These are phyloP conservation scores for Mycena epipterygia DNA, from an alignment of 768 basidiomycete species.

Conservation along the genomic window DNA sequence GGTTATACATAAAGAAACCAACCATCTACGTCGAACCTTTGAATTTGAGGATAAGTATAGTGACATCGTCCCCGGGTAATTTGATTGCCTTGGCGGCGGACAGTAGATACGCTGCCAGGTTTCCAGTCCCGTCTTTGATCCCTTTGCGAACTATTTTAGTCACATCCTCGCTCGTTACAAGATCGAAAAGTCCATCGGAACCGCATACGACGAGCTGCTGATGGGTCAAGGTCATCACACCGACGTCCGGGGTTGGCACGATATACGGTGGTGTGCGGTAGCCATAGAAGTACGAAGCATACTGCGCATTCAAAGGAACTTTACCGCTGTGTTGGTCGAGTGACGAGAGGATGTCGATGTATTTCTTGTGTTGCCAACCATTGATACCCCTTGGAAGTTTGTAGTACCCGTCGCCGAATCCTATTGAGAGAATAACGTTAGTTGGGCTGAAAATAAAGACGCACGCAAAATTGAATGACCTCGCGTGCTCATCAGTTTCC, in stretches of 20 bases:
- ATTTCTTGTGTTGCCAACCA: constrained; percentile 46
- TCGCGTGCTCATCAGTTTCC: constrained; percentile 55
- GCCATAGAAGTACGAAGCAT: constrained; percentile 52
- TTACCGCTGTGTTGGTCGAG: constrained; percentile 47
- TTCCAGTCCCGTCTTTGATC: constrained; percentile 32
- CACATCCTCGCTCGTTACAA: constrained; percentile 62
- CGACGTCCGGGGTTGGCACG: constrained; percentile 65
- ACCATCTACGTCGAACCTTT: not conserved
- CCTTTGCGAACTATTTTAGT: constrained; percentile 54
- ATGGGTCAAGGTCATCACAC: constrained; percentile 48
- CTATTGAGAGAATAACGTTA: constrained; percentile 35
- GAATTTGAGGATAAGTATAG: constrained; percentile 42
- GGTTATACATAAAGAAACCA: too few species aligned
- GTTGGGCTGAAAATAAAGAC: not conserved
- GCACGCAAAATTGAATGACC: constrained; percentile 37
- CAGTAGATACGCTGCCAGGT: constrained; percentile 48
- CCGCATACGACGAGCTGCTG: constrained; percentile 64
- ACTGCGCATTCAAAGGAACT: constrained; percentile 52
- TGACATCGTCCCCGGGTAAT: constrained; percentile 53
- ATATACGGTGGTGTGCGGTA: constrained; percentile 74
- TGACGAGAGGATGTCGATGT: constrained; percentile 50
- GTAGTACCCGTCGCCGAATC: constrained; percentile 56
- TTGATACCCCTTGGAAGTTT: constrained; percentile 50
- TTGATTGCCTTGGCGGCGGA: constrained; percentile 38
- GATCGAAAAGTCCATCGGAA: constrained; percentile 71